phyloP scores from a whole-genome alignment of 352 stramenopile species.

The Thraustotheca clavata region DNA sequence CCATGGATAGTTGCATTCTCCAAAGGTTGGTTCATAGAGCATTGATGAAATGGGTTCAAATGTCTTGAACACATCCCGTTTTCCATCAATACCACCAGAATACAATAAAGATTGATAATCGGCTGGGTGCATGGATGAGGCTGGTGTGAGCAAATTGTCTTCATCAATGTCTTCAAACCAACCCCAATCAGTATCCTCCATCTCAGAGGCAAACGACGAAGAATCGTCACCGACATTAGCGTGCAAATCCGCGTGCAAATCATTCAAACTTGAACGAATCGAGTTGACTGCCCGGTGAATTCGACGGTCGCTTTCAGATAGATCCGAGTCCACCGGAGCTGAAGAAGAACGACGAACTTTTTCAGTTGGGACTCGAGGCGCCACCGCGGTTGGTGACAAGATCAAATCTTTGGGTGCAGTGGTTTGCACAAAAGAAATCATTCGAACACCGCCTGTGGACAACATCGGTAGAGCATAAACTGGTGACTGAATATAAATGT shows the following conservation, averaged over 20 bases:
- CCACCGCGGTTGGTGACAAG: background rate
- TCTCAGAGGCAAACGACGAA: background rate
- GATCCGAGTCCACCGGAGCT: background rate
- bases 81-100: constrained; percentile 22
- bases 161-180: constrained; percentile 82
- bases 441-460: background rate
- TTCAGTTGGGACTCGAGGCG: background rate
- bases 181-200: constrained; percentile 41
- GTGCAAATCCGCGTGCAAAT: constrained; percentile 11
- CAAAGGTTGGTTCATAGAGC: constrained; percentile 53
- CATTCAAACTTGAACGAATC: constrained; percentile 5
- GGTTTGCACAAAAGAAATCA: constrained; percentile 1
- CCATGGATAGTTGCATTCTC: constrained; percentile 51
- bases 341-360: constrained; percentile 1
- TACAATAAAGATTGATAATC: constrained; percentile 15
- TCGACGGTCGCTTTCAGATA: background rate
- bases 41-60: constrained; percentile 51
- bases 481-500: background rate
- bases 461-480: background rate
- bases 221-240: constrained; percentile 3
- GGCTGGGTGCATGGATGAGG: constrained; percentile 12
- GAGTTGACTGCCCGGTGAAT: background rate
- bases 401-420: background rate
- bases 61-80: constrained; percentile 48
- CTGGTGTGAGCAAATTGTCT: constrained; percentile 17